Evolutionary conservation across 345 rosid genomes (phyloP).

Genomic region (Angophora floribunda): DNA sequence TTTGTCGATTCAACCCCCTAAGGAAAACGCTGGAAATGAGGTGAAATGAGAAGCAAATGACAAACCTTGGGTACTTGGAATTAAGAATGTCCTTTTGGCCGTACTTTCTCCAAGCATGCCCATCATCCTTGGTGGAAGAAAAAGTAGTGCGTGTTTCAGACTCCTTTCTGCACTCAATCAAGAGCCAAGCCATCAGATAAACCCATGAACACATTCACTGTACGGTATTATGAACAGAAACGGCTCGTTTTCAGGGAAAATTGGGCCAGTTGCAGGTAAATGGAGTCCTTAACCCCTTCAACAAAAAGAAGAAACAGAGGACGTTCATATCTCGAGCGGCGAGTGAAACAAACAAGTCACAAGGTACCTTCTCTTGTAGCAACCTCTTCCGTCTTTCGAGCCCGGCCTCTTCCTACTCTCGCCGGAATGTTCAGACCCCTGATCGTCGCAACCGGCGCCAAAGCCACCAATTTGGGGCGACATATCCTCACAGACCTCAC

Average conservation of each 20-base stretch:
- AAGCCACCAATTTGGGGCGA: not conserved
- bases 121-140: slow-evolving; percentile 27
- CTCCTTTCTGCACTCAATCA: slow-evolving; percentile 36
- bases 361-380: slow-evolving; percentile 75
- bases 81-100: slow-evolving; percentile 81
- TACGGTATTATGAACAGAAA: not conserved
- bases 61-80: slow-evolving; percentile 62
- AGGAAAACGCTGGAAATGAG: not conserved
- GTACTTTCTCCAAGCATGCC: slow-evolving; percentile 79
- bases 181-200: not conserved
- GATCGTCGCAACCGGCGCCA: not conserved
- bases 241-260: not conserved
- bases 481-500: slow-evolving; percentile 14
- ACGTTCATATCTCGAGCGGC: not conserved
- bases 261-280: not conserved
- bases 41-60: not conserved
- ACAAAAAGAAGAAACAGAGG: not conserved
- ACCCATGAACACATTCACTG: not conserved
- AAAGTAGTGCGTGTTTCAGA: slow-evolving; percentile 20
- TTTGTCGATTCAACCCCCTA: not conserved
- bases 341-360: not conserved
- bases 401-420: slow-evolving; percentile 43
- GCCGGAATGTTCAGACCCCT: slow-evolving; percentile 39
- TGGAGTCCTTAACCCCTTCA: not conserved
- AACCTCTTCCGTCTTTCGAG: slow-evolving; percentile 48